Percentiles rank a stretch among this genome's conserved stretches.
Conservation (phyloP, 2,329 filamentous ascomycete genomes). For the Chaetomium sp. region DNA sequence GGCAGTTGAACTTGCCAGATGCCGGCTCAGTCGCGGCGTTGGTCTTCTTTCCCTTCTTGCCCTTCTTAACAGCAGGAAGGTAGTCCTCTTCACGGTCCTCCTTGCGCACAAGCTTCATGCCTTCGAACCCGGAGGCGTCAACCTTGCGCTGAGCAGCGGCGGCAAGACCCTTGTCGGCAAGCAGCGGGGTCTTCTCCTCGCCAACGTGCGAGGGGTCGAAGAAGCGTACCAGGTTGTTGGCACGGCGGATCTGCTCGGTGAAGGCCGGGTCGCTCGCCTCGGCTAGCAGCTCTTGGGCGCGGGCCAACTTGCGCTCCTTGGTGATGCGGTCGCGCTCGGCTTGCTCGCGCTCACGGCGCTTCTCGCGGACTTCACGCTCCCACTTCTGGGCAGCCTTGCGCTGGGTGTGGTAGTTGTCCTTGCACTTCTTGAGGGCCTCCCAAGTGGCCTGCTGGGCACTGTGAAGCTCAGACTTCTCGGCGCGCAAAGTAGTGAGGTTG, state of each 20-base stretch:
- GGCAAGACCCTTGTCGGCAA: conserved; percentile 64
- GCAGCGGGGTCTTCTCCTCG: conserved; percentile 59
- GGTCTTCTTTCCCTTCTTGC: conserved; percentile 77
- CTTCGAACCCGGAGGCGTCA: conserved; percentile 78
- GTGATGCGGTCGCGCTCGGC: conserved; percentile 70
- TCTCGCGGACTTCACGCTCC: conserved; percentile 75
- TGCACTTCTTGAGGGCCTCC: conserved; percentile 72
- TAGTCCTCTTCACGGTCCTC: conserved; percentile 83
- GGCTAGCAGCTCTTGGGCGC: conserved; percentile 68
- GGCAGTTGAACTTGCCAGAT: conserved; percentile 67
- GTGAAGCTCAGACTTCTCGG: conserved; percentile 78
- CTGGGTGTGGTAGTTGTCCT: conserved; percentile 78
- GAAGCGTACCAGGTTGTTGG: conserved; percentile 81
- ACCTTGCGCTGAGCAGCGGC: conserved; percentile 78
- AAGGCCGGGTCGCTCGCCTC: conserved; percentile 83
- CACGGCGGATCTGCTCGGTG: conserved; percentile 84
- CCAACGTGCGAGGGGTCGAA: conserved; percentile 69
- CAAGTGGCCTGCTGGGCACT: conserved; percentile 84
- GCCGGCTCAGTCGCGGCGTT: conserved; percentile 35
- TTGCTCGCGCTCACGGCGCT: conserved; percentile 69
- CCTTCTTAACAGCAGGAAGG: conserved; percentile 73
- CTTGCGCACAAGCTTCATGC: conserved; percentile 76
- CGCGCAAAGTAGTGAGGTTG: conserved; percentile 74
- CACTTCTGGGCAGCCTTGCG: conserved; percentile 78
- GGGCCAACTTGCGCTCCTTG: conserved; percentile 67